These are phyloP conservation scores for Pythium coloratum DNA, from an alignment of 352 stramenopile species.

Conservation along the genomic window DNA sequence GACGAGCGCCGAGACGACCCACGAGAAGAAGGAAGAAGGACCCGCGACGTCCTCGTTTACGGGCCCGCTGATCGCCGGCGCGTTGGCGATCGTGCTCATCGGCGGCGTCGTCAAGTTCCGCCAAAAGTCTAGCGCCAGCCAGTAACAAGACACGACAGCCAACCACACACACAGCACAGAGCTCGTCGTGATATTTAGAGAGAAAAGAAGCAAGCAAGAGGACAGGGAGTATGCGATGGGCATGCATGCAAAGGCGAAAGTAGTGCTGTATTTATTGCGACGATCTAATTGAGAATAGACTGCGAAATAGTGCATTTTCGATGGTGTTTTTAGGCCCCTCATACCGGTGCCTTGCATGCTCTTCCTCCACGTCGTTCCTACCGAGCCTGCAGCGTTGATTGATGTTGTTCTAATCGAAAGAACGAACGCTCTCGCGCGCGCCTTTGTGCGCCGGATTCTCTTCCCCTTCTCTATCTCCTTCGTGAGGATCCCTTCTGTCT, in stretches of 20 bases:
- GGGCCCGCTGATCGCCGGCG: constrained; percentile 43
- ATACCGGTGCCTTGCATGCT: no score
- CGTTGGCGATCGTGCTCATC: constrained; percentile 57
- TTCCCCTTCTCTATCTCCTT: background rate
- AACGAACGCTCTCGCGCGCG: no score
- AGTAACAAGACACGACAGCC: background rate
- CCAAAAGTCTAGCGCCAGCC: constrained; percentile 27
- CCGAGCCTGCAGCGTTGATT: no score
- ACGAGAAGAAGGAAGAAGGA: constrained; percentile 4
- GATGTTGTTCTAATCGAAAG: no score
- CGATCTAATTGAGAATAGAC: background rate
- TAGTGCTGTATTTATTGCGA: constrained; percentile 6
- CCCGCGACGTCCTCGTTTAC: constrained; percentile 28
- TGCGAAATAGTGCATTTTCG: background rate
- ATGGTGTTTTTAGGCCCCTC: background rate
- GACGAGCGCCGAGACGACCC: constrained; percentile 5
- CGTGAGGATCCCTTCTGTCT: background rate
- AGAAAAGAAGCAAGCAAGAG: background rate
- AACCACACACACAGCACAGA: background rate
- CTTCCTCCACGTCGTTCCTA: no score
- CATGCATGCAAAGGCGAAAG: background rate
- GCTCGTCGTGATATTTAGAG: background rate
- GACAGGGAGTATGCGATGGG: background rate
- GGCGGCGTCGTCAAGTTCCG: constrained; percentile 54
- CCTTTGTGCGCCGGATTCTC: background rate